Conservation (phyloP, 495 filamentous ascomycete genomes). For the Hypoxylon trugodes region DNA sequence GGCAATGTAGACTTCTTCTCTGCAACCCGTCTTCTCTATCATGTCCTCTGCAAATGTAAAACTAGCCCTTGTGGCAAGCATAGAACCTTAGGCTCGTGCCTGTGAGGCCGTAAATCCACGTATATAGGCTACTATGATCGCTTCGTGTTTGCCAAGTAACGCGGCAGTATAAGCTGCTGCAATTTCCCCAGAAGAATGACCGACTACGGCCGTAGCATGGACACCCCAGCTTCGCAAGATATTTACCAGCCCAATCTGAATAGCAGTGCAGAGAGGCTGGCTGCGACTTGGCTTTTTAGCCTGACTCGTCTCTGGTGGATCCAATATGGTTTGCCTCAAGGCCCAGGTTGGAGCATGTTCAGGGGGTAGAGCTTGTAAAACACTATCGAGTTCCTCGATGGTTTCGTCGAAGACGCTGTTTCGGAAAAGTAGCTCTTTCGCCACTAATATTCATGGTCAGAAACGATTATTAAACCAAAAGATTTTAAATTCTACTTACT, state of each 20-base stretch:
- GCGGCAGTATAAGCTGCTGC: slow-evolving; percentile 60
- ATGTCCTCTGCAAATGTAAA: slow-evolving; percentile 4
- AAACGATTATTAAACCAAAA: background rate
- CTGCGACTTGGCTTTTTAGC: slow-evolving; percentile 42
- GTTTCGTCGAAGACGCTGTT: slow-evolving; percentile 36
- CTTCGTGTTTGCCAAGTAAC: slow-evolving; percentile 51
- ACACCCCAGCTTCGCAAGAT: slow-evolving; percentile 61
- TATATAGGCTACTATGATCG: slow-evolving; percentile 61
- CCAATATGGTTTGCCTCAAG: slow-evolving; percentile 6
- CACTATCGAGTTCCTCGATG: slow-evolving; percentile 45
- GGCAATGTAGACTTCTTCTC: slow-evolving; percentile 47
- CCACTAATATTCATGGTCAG: slow-evolving; percentile 3
- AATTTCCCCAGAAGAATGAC: slow-evolving; percentile 73
- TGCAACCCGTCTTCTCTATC: slow-evolving; percentile 14
- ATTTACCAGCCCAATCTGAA: slow-evolving; percentile 62
- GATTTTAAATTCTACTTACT: slow-evolving; percentile 44
- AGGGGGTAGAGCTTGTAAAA: slow-evolving; percentile 29
- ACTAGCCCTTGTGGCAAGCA: slow-evolving; percentile 35
- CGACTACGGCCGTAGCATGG: slow-evolving; percentile 57
- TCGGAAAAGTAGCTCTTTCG: background rate
- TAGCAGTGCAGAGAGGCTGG: slow-evolving; percentile 59
- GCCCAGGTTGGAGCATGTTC: slow-evolving; percentile 29
- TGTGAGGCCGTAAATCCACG: slow-evolving; percentile 49
- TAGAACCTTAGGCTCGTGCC: slow-evolving; percentile 44
- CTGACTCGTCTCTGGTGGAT: background rate